Evolutionary conservation across 2,329 filamentous ascomycete species (phyloP), one percentile per base, ranked within the genome.

Genomic region (Aspergillus sp.): DNA sequence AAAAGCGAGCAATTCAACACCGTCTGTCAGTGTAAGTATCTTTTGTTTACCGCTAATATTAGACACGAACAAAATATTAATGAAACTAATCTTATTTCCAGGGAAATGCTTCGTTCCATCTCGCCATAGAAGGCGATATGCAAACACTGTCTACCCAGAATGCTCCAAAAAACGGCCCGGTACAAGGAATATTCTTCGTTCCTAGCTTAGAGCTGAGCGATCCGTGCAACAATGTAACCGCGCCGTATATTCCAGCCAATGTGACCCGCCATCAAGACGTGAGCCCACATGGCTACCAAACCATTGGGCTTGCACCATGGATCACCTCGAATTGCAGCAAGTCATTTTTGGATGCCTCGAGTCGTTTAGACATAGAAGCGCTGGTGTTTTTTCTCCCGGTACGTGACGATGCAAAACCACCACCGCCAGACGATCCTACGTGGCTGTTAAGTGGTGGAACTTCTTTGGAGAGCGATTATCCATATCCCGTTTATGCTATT

Each of bases 301-400:
- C 92, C 51, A 85, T 97, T 65, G 93, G 89, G 27, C 77, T 97
- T 53, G 93, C 91, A 22, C 93, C 93, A 27, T 98, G 93, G 93
- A 86, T 91, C 66, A 89, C 83, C 61, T 77, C 82, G 7, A 78
- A 85, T 24, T 99, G 93, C 70, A 89, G 90, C 12, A 75, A 82
- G 55, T 83, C 88, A 45, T 96, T 91, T 70, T 81, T 98, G 47
- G 75, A 81, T 17, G 77, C 79, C 12, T 83, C 82, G 3, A 80
- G 84, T 19, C 82, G 84, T n/a, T 84, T 87, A 63, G 82, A 84
- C 22, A 80, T 88, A 9, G 82, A 85, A 42, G 82, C 76, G 19
- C 79, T 86, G 54, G 60, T 87, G n/a, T 83, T 86, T 63, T 87
- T 81, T 63, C 72, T 80, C 30, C 79, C 80, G 0, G 73, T 75